Evolutionary conservation across 129 eudicot species (phyloP), one percentile per base, ranked within the genome.

Genomic region (Rutidosis leptorrhynchoides): DNA sequence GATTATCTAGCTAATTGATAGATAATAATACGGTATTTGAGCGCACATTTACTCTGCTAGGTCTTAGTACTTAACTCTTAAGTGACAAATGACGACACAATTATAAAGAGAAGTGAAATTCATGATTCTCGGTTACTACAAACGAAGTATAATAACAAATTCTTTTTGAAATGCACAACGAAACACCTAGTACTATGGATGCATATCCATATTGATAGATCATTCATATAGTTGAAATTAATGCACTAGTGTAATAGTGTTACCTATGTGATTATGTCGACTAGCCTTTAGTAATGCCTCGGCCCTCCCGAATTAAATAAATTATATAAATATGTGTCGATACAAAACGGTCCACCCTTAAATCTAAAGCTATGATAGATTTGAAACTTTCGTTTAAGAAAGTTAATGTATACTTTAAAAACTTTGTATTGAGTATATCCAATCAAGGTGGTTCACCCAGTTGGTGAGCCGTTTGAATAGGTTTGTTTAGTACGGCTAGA

Each of bases 391-490:
- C 46, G 11, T 40, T 40, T 1, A 40, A 40, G n/a, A 40, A 40
- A 40, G 6, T 5, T 49, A n/a, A 49, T 19, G 55, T 17, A 17
- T 19, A 49, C 55, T 16, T 7, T 49, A n/a, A n/a, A 17, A 19
- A 16, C 46, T 30, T 1, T 40, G 46, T 40, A 40, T 16, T 5
- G 23, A 49, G 55, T 49, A 16, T 22, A 49, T 49, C 55, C 55
- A 49, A 49, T 17, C 55, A n/a, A 49, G 46, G 46, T 40, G 46
- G n/a, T 40, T 40, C 46, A 40, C n/a, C n/a, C n/a, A n/a, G n/a
- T n/a, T n/a, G n/a, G n/a, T n/a, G n/a, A n/a, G n/a, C n/a, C n/a
- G n/a, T n/a, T n/a, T n/a, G n/a, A n/a, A n/a, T n/a, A n/a, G n/a
- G n/a, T n/a, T n/a, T n/a, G n/a, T n/a, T n/a, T n/a, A n/a, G n/a